Evolutionary conservation across 805 yeast genomes (phyloP).

Genomic region (Lachancea thermotolerans): DNA sequence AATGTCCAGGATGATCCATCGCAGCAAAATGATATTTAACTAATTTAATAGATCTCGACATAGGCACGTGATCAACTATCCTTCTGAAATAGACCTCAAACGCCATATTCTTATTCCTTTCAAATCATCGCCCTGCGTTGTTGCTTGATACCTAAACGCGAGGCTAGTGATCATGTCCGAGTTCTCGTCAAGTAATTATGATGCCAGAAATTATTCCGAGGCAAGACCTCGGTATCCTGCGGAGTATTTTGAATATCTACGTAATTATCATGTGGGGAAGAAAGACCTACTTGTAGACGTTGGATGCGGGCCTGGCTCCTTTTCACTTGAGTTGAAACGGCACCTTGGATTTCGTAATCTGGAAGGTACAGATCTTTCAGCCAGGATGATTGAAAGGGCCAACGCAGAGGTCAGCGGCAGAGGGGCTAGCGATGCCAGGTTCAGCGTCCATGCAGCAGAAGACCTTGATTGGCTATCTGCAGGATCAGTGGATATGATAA

Average conservation of each 20-base stretch:
- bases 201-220: conserved; percentile 45
- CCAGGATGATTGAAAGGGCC: conserved; percentile 48
- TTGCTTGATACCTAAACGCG: too few relatives aligned
- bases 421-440: conserved; percentile 3
- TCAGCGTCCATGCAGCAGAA: conserved; percentile 17
- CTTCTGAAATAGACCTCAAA: too few relatives aligned
- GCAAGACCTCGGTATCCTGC: conserved; percentile 66
- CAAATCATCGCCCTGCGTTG: too few relatives aligned
- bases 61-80: not conserved
- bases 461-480: conserved; percentile 29
- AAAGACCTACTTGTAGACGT: conserved; percentile 49
- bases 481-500: conserved; percentile 50
- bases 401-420: conserved; percentile 14
- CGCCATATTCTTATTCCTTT: too few relatives aligned
- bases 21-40: not conserved
- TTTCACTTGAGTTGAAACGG: conserved; percentile 44
- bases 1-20: not conserved
- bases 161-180: conserved; percentile 45
- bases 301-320: conserved; percentile 81
- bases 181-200: conserved; percentile 47
- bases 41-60: too few relatives aligned
- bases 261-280: conserved; percentile 37
- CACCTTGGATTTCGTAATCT: conserved; percentile 37
- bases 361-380: conserved; percentile 59
- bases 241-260: conserved; percentile 38